Conservation (phyloP, 257 asterid genomes). For the Echites panduratus region DNA sequence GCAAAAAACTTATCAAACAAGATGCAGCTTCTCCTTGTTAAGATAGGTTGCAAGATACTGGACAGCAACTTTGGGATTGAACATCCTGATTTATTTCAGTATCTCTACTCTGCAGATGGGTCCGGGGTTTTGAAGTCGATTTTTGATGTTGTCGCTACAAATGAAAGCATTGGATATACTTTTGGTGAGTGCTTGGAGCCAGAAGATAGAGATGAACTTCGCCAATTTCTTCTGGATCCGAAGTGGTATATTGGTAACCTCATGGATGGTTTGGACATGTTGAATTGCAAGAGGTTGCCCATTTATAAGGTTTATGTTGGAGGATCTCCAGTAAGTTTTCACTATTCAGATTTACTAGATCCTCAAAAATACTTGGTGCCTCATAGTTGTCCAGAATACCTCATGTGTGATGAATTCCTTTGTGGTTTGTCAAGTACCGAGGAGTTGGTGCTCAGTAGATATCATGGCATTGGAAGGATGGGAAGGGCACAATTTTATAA, state of each 20-base stretch:
- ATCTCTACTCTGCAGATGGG: constrained; percentile 65
- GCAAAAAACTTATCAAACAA: constrained; percentile 51
- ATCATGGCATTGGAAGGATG: constrained; percentile 70
- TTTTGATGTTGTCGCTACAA: constrained; percentile 58
- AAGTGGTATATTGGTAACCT: constrained; percentile 69
- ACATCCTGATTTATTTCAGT: constrained; percentile 65
- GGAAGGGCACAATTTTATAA: constrained; percentile 65
- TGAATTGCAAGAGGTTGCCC: constrained; percentile 87
- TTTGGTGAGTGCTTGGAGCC: constrained; percentile 67
- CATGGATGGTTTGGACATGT: constrained; percentile 69
- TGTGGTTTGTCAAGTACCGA: constrained; percentile 50
- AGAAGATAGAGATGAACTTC: constrained; percentile 79
- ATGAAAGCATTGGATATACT: constrained; percentile 38
- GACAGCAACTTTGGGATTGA: constrained; percentile 43
- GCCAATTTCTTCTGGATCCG: constrained; percentile 69
- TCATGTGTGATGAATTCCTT: constrained; percentile 59
- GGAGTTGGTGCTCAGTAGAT: constrained; percentile 69
- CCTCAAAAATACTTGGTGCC: constrained; percentile 82
- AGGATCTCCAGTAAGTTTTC: constrained; percentile 46
- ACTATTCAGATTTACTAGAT: constrained; percentile 68
- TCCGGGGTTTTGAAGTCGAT: constrained; percentile 71
- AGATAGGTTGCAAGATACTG: constrained; percentile 81
- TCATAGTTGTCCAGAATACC: constrained; percentile 54
- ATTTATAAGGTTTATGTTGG: constrained; percentile 64
- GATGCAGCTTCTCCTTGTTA: constrained; percentile 58